These are phyloP conservation scores for Monosporascus sp. DNA, from an alignment of 2,329 filamentous ascomycete species.

Conservation along the genomic window DNA sequence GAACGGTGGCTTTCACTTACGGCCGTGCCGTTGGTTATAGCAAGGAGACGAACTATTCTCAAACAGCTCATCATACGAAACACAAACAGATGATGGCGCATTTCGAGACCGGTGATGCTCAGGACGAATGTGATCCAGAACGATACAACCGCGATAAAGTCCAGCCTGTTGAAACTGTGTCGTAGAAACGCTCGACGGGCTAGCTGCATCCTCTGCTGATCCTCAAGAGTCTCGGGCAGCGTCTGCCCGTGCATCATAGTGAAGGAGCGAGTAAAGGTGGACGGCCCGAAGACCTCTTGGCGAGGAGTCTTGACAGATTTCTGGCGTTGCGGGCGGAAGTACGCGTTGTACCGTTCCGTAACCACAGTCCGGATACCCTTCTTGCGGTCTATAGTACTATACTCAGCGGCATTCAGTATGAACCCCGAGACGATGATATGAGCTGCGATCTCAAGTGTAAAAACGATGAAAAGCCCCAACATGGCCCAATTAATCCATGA, in stretches of 20 bases:
- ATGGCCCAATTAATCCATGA: conserved; percentile 73
- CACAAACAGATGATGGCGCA: conserved; percentile 69
- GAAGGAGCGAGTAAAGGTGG: conserved; percentile 70
- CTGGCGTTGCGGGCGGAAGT: conserved; percentile 79
- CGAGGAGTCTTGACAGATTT: conserved; percentile 56
- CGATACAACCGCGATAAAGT: conserved; percentile 90
- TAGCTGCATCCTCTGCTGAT: conserved; percentile 79
- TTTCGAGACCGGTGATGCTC: conserved; percentile 64
- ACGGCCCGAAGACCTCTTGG: conserved; percentile 44
- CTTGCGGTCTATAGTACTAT: conserved; percentile 81
- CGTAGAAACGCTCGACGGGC: conserved; percentile 88
- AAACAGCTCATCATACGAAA: conserved; percentile 97
- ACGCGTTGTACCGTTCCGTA: conserved; percentile 66
- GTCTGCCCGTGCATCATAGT: conserved; percentile 66
- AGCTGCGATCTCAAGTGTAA: conserved; percentile 78
- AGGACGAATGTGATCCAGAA: conserved; percentile 90
- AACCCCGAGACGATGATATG: conserved; percentile 92
- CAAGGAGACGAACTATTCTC: conserved; percentile 84
- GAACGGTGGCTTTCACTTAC: conserved; percentile 43
- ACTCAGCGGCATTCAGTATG: conserved; percentile 83
- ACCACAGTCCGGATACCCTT: conserved; percentile 70
- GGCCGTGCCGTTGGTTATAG: conserved; percentile 88
- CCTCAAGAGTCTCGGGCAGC: conserved; percentile 59
- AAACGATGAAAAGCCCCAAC: conserved; percentile 78
- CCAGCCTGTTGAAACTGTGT: conserved; percentile 92